Conservation (phyloP, 2,329 filamentous ascomycete genomes). For the Neonectria coccinea region DNA sequence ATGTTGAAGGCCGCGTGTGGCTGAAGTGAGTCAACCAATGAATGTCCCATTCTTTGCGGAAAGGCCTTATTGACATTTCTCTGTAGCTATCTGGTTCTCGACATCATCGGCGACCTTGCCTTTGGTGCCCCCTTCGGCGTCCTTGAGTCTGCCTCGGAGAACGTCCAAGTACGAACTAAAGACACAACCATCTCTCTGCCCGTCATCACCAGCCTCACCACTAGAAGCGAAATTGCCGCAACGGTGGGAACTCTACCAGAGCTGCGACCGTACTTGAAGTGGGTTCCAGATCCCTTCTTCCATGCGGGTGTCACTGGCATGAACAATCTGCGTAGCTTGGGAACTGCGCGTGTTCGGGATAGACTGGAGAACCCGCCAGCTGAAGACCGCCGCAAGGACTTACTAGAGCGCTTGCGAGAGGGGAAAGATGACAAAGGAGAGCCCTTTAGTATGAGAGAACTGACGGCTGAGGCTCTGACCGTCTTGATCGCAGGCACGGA, state of each 20-base stretch:
- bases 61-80: not conserved
- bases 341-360: conserved; percentile 81
- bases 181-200: conserved; percentile 75
- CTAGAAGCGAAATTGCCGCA: conserved; percentile 85
- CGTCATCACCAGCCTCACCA: conserved; percentile 88
- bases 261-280: conserved; percentile 83
- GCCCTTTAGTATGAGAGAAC: conserved; percentile 79
- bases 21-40: not conserved
- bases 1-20: conserved; percentile 1
- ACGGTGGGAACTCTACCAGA: conserved; percentile 79
- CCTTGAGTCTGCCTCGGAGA: conserved; percentile 79
- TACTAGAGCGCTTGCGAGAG: conserved; percentile 86
- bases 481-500: conserved; percentile 86
- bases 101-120: conserved; percentile 52
- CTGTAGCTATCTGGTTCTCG: conserved; percentile 55
- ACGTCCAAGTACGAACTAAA: conserved; percentile 77
- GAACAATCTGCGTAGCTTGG: conserved; percentile 85
- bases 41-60: not conserved
- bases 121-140: conserved; percentile 70
- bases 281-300: conserved; percentile 86
- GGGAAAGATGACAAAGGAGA: conserved; percentile 84
- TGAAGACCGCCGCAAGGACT: conserved; percentile 74
- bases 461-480: conserved; percentile 89
- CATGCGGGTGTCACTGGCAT: conserved; percentile 78
- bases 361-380: conserved; percentile 76